Evolutionary conservation across 2,329 filamentous ascomycete genomes (phyloP).

Genomic region (Xylariales sp.): DNA sequence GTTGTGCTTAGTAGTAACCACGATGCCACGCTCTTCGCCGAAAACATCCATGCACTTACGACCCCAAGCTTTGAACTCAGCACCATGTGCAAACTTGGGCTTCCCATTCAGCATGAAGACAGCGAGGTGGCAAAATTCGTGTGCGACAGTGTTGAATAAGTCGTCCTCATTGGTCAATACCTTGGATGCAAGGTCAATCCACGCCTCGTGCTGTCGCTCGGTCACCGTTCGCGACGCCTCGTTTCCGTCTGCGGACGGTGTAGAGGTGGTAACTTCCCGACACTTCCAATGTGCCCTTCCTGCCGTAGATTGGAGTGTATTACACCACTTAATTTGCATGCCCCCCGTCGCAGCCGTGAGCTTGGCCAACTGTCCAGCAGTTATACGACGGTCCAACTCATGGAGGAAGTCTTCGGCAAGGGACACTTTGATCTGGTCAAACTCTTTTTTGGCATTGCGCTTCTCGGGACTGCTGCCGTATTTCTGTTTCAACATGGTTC

Average conservation of each 20-base stretch:
- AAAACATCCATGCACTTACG: constrained; percentile 52
- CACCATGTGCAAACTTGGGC: constrained; percentile 74
- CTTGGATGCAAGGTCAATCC: constrained; percentile 84
- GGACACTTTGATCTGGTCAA: constrained; percentile 56
- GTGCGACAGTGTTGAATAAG: constrained; percentile 85
- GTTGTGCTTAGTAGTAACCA: constrained; percentile 83
- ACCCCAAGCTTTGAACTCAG: constrained; percentile 77
- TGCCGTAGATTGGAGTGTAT: constrained; percentile 75
- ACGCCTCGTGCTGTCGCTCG: constrained; percentile 59
- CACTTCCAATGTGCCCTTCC: constrained; percentile 70
- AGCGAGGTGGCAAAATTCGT: constrained; percentile 92
- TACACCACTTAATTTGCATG: constrained; percentile 68
- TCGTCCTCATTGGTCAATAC: constrained; percentile 75
- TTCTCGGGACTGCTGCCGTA: constrained; percentile 27
- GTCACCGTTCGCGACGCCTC: constrained; percentile 19
- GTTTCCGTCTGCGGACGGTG: constrained; percentile 25
- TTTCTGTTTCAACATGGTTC: constrained; percentile 23
- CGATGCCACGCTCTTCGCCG: constrained; percentile 56
- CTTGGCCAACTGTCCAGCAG: constrained; percentile 51
- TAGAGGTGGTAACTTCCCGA: constrained; percentile 38
- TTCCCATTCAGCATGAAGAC: constrained; percentile 84
- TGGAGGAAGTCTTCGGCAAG: constrained; percentile 60
- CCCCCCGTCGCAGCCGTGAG: constrained; percentile 64
- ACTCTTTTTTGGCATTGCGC: constrained; percentile 51
- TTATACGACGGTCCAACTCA: constrained; percentile 66